These are phyloP conservation scores for Fusarium sp. DNA, from an alignment of 2,329 filamentous ascomycete species.

Conservation along the genomic window DNA sequence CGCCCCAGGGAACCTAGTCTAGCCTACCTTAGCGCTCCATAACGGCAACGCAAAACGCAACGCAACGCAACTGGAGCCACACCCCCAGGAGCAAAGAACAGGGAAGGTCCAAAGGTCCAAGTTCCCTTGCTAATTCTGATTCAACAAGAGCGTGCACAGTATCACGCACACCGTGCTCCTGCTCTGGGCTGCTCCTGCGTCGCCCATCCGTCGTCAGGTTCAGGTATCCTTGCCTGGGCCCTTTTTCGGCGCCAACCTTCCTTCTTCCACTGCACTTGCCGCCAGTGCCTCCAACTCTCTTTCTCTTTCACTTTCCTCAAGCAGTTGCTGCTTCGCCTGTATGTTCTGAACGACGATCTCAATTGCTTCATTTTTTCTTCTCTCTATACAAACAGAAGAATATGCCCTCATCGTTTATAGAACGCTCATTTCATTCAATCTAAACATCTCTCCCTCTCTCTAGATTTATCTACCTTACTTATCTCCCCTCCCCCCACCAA, in stretches of 20 bases:
- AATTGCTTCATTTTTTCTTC: slow-evolving; percentile 44
- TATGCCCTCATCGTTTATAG: slow-evolving; percentile 43
- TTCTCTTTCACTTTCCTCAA: slow-evolving; percentile 39
- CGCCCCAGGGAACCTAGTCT: slow-evolving; percentile 24
- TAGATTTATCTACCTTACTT: slow-evolving; percentile 2
- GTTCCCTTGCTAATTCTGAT: slow-evolving; percentile 11
- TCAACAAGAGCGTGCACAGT: slow-evolving; percentile 19
- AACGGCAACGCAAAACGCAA: background rate
- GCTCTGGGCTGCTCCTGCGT: background rate
- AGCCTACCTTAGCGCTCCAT: background rate
- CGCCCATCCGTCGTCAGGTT: background rate
- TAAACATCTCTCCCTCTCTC: slow-evolving; percentile 19
- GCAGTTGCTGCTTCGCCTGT: slow-evolving; percentile 43
- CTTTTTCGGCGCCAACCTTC: slow-evolving; percentile 38
- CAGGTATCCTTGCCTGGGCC: slow-evolving; percentile 31
- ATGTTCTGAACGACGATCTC: slow-evolving; percentile 43
- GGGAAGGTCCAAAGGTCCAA: background rate
- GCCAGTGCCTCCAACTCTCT: slow-evolving; percentile 35
- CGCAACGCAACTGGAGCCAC: slow-evolving; percentile 33
- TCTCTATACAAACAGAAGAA: slow-evolving; percentile 31
- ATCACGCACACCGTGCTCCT: slow-evolving; percentile 2
- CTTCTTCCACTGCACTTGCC: slow-evolving; percentile 30
- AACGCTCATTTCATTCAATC: slow-evolving; percentile 38
- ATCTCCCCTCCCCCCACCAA: slow-evolving; percentile 38
- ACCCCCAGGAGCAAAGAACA: slow-evolving; percentile 12